phyloP scores from a whole-genome alignment of 257 asterid genomes.

The Plantago major region DNA sequence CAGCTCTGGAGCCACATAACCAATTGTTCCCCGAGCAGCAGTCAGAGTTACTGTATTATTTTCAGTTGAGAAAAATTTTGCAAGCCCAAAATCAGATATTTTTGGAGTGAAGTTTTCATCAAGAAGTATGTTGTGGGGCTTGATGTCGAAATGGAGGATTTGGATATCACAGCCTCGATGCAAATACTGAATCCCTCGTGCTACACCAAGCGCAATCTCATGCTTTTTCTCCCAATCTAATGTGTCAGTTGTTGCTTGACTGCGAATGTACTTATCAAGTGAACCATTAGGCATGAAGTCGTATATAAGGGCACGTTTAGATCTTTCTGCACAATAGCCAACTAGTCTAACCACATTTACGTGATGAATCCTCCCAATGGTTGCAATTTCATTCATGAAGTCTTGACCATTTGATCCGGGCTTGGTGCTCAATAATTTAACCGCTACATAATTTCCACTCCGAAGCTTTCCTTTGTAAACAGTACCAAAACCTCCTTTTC shows the following conservation, averaged over 20 bases:
- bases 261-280: neutral
- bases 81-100: neutral
- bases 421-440: neutral
- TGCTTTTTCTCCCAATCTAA: neutral
- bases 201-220: neutral
- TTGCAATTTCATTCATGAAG: slow-evolving; percentile 1
- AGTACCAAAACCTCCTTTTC: neutral
- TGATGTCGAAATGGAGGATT: slow-evolving; percentile 3
- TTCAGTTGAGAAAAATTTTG: neutral
- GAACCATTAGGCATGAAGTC: slow-evolving; percentile 6
- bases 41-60: neutral
- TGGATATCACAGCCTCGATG: neutral
- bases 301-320: neutral
- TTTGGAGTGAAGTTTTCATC: slow-evolving; percentile 1
- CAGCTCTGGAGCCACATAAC: slow-evolving; percentile 2
- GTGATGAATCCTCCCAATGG: neutral
- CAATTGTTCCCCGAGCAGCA: neutral
- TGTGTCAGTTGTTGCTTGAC: neutral
- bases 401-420: neutral
- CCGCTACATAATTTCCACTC: neutral
- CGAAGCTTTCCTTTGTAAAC: neutral
- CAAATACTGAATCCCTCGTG: neutral
- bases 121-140: neutral
- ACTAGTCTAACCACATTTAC: neutral
- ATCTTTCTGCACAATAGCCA: neutral